Evolutionary conservation across 306 rosid species (phyloP), one percentile per base, ranked within the genome.

Genomic region (Ziziphus jujuba): DNA sequence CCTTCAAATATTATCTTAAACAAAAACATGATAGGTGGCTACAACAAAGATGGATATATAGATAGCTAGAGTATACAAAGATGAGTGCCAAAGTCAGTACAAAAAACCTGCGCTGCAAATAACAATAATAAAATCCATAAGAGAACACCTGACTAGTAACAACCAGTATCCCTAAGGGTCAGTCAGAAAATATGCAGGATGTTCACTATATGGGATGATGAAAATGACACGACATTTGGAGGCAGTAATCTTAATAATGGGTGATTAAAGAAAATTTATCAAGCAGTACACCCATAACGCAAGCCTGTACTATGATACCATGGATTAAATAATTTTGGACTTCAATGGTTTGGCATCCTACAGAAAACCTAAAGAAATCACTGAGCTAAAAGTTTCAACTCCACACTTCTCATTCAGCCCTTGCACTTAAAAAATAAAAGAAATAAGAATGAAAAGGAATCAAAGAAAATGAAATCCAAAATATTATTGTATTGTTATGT

Each of bases 301-400:
- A 69, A 57, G 19, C 56, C 36, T 57, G 55, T 45, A 56, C 56
- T 57, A 69, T 45, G 60, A 51, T 9, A 35, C 34, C 45, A 34
- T 56, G 35, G 3, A 66, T 6, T 65, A 24, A 56, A 43, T 17
- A 44, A 45, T 69, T 69, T 69, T 7, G 74, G 65, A 65, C 48
- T 33, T 15, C 24, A 24, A 47, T 43, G 57, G 23, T 69, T 31
- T 22, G 34, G 74, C 52, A 69, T 69, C 55, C 66, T 59, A 69
- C 48, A 45, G 64, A 59, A 48, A 69, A 57, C 33, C 65, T 28
- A 36, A 21, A 28, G 47, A 48, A 47, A 24, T 23, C 43, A 24
- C 33, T 25, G 19, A 34, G 45, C 65, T 45, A 44, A 13, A 48
- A 69, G 56, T 45, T 58, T 57, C 31, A 48, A 24, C 43, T 48